phyloP scores from a whole-genome alignment of 2,329 filamentous ascomycete species.

The Exophiala lecanii-corni region DNA sequence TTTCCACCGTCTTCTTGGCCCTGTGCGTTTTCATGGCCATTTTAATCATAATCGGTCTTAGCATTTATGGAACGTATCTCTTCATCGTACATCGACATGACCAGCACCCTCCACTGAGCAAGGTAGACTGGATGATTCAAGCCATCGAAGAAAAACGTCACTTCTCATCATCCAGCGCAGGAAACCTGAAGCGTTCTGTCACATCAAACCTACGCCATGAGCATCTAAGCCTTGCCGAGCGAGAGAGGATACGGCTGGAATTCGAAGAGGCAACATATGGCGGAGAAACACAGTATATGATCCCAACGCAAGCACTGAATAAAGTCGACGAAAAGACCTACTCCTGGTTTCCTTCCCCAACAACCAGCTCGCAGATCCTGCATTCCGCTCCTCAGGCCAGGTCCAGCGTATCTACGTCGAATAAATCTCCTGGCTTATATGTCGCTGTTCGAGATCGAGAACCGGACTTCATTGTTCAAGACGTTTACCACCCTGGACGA shows the following conservation, averaged over 20 bases:
- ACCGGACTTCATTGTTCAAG: too few relatives aligned
- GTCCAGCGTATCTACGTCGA: too few relatives aligned
- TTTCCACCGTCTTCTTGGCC: slow-evolving; percentile 5
- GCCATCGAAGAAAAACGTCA: not conserved
- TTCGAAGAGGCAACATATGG: slow-evolving; percentile 7
- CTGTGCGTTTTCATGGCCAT: not conserved
- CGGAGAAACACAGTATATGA: too few relatives aligned
- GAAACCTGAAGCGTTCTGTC: not conserved
- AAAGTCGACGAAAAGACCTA: too few relatives aligned
- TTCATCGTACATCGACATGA: slow-evolving; percentile 2
- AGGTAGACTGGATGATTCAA: slow-evolving; percentile 16
- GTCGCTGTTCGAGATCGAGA: too few relatives aligned
- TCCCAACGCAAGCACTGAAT: too few relatives aligned
- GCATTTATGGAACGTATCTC: not conserved
- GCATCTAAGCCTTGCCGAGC: not conserved
- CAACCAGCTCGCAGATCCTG: too few relatives aligned
- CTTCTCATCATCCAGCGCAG: not conserved
- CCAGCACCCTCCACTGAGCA: slow-evolving; percentile 9
- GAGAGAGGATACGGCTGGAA: not conserved
- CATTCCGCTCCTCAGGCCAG: too few relatives aligned
- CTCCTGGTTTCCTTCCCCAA: too few relatives aligned
- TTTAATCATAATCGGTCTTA: not conserved
- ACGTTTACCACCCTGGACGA: too few relatives aligned
- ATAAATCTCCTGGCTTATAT: too few relatives aligned
- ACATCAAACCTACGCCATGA: not conserved